Base-by-base conservation (phyloP, 257 asterid species). In the Cynanchum wilfordii region DNA sequence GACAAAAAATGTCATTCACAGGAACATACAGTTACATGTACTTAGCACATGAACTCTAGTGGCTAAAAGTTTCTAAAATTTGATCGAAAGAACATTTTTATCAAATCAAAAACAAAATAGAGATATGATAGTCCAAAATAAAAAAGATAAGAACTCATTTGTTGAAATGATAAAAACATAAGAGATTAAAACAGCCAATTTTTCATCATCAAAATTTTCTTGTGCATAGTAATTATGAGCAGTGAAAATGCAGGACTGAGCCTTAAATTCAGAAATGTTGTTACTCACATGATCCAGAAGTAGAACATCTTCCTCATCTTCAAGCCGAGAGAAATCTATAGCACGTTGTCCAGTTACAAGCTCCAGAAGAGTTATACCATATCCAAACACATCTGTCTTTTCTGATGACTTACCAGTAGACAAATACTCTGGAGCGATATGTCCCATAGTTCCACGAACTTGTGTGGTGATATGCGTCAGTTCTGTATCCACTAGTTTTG, bases 381-480 rank as follows among this genome's bases (percentile, higher is more conserved):
- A 93, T 57, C 98, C 98, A 45, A 93, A 93, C 3, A 93, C 97
- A 75, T 90, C 98, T 0, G 98, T 90, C 82, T 89, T 90, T 17
- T 89, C 97, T 0, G 96, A 93, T 8, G 97, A 90, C 79, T 90
- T 90, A 44, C 98, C 98, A 0, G 96, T 93, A 1, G 98, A 88
- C 73, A 93, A 76, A 73, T 93, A 93, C 79, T 90, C 98, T 0
- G 97, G 98, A 36, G 98, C 98, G 47, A 93, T 93, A 69, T 93
- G 98, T 44, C 98, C 98, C 98, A 93, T 93, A 2, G 98, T 93
- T 63, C 98, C 98, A 4, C 98, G 97, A 66, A 93, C 87, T 80
- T 87, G 96, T 65, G 98, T 93, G 3, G 98, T 93, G 17, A 93
- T 81, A 27, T 93, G 97, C 2, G 98, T 93, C 3, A 77, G 84